Conservation (phyloP, 352 stramenopile genomes). For the Aphanomyces astaci region DNA sequence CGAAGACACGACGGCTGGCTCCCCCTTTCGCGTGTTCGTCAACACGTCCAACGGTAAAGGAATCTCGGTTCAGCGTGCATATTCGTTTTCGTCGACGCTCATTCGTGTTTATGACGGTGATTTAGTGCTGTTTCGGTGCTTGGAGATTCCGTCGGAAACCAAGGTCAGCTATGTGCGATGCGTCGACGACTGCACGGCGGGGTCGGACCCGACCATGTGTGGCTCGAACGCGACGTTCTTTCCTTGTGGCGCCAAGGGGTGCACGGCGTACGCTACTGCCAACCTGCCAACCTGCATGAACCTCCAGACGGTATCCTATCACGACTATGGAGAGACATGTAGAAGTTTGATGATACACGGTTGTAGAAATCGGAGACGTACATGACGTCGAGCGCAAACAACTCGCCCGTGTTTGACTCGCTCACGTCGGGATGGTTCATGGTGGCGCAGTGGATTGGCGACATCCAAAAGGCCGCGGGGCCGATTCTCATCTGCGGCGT, state of each 20-base stretch:
- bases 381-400: neutral
- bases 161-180: slow-evolving; percentile 41
- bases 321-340: no score
- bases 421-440: slow-evolving; percentile 44
- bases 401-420: slow-evolving; percentile 18
- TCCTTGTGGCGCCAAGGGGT: slow-evolving; percentile 45
- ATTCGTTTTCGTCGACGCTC: neutral
- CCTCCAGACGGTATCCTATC: slow-evolving; percentile 2
- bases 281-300: slow-evolving; percentile 9
- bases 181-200: slow-evolving; percentile 47
- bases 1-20: slow-evolving; percentile 49
- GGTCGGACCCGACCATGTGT: slow-evolving; percentile 33
- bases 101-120: neutral
- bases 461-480: slow-evolving; percentile 67
- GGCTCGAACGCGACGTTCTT: slow-evolving; percentile 34
- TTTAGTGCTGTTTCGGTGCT: slow-evolving; percentile 53
- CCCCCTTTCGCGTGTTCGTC: slow-evolving; percentile 50
- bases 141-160: slow-evolving; percentile 52
- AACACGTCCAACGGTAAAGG: slow-evolving; percentile 44
- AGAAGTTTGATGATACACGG: no score
- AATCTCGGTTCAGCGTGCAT: no score
- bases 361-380: slow-evolving; percentile 12
- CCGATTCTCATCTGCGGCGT: slow-evolving; percentile 71
- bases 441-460: slow-evolving; percentile 63
- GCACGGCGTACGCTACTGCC: slow-evolving; percentile 26